Conservation (phyloP, 352 stramenopile genomes). For the Globisporangium canariense region DNA sequence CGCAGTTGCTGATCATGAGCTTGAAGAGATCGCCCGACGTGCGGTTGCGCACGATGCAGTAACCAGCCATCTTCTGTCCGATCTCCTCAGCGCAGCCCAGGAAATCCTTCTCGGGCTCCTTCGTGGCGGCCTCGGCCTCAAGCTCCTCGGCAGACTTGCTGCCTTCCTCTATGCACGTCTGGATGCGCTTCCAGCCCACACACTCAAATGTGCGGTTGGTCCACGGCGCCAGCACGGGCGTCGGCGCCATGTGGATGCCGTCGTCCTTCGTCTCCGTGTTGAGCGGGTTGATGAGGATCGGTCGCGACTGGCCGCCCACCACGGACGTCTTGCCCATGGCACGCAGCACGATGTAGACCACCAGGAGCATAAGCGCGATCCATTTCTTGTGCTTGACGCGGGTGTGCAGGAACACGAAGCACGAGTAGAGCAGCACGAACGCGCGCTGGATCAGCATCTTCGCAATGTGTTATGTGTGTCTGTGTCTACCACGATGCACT, state of each 20-base stretch:
- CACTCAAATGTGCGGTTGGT: slow-evolving; percentile 81
- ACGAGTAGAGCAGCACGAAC: slow-evolving; percentile 61
- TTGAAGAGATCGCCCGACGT: slow-evolving; percentile 78
- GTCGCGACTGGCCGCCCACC: slow-evolving; percentile 55
- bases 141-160: slow-evolving; percentile 32
- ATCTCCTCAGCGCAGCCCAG: slow-evolving; percentile 69
- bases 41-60: slow-evolving; percentile 81
- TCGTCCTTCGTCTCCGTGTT: slow-evolving; percentile 61
- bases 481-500: neutral
- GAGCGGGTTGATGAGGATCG: slow-evolving; percentile 77
- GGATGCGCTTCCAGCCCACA: slow-evolving; percentile 80
- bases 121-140: slow-evolving; percentile 20
- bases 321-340: slow-evolving; percentile 44
- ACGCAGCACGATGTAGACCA: slow-evolving; percentile 54
- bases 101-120: slow-evolving; percentile 68
- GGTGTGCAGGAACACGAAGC: slow-evolving; percentile 52
- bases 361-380: slow-evolving; percentile 44
- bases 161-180: slow-evolving; percentile 55
- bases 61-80: slow-evolving; percentile 67
- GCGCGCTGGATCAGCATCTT: slow-evolving; percentile 71
- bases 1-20: slow-evolving; percentile 76
- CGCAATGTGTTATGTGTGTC: neutral
- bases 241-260: slow-evolving; percentile 54
- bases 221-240: slow-evolving; percentile 55
- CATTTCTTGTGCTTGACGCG: slow-evolving; percentile 72